Percentiles rank a stretch among this genome's conserved stretches.
phyloP scores from a whole-genome alignment of 441 rosid species.

The Cnidoscolus chayamansa region DNA sequence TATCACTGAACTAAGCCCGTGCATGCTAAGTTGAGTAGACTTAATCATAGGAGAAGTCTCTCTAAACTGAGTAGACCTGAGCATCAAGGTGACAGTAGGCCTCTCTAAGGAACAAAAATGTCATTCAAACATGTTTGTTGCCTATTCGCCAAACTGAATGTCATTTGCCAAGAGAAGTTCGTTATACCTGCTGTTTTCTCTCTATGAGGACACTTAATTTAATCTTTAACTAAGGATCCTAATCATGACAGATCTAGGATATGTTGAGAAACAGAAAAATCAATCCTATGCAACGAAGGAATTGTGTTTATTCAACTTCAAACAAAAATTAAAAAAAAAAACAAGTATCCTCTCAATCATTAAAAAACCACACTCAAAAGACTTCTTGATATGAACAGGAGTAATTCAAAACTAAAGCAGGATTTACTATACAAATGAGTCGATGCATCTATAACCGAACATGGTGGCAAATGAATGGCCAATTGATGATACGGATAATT shows the following conservation, averaged over 20 bases:
- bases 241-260: too few species aligned
- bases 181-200: too few species aligned
- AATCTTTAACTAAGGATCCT: too few species aligned
- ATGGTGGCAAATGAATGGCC: not conserved
- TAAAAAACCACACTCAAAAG: not conserved
- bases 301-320: not conserved
- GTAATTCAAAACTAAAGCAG: conserved; percentile 8
- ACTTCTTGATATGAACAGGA: not conserved
- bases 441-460: not conserved
- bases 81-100: too few species aligned
- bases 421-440: conserved; percentile 18
- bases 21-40: too few species aligned
- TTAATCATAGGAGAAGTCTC: too few species aligned
- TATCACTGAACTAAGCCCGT: too few species aligned
- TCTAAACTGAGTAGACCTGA: too few species aligned
- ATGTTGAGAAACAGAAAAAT: too few species aligned
- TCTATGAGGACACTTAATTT: too few species aligned
- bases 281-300: too few species aligned
- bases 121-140: conserved; percentile 15
- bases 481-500: not conserved
- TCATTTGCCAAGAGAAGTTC: too few species aligned
- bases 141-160: conserved; percentile 1
- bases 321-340: not conserved
- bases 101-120: not conserved
- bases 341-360: not conserved